These are phyloP conservation scores for Candolleomyces efflorescens DNA, from an alignment of 768 basidiomycete genomes.

Conservation along the genomic window DNA sequence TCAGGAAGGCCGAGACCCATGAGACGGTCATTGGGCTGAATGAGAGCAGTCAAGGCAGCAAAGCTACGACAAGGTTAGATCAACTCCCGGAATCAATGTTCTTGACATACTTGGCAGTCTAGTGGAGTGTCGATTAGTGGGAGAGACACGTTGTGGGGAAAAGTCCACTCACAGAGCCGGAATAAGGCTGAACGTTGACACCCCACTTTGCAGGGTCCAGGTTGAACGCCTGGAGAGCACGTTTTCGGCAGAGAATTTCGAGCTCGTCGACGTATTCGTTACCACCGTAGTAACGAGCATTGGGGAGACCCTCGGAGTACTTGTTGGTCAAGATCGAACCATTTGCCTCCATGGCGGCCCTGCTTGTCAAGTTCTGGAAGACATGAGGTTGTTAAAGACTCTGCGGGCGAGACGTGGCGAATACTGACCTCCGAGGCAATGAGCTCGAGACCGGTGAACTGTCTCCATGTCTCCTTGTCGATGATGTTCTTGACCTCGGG, in stretches of 20 bases:
- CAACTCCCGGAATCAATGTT: constrained; percentile 4
- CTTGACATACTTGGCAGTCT: constrained; percentile 81
- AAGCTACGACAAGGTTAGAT: constrained; percentile 53
- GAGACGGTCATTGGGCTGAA: constrained; percentile 95
- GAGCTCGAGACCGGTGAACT: constrained; percentile 95
- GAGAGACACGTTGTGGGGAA: background rate
- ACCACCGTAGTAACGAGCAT: constrained; percentile 94
- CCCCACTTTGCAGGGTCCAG: constrained; percentile 93
- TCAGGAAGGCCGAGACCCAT: constrained; percentile 99
- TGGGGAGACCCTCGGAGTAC: constrained; percentile 99
- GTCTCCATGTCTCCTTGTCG: constrained; percentile 98
- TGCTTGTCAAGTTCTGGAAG: constrained; percentile 90
- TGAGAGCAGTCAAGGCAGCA: constrained; percentile 91
- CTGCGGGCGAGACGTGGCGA: background rate
- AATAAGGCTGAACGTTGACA: constrained; percentile 99
- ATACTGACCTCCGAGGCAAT: constrained; percentile 91
- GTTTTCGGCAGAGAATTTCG: constrained; percentile 90
- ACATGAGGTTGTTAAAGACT: background rate
- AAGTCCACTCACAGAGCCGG: constrained; percentile 65
- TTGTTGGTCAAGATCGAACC: constrained; percentile 99
- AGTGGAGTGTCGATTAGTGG: constrained; percentile 5
- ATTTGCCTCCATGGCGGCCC: constrained; percentile 96
- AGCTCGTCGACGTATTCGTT: constrained; percentile 98
- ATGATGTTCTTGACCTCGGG: constrained; percentile 96
- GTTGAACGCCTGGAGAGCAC: constrained; percentile 94